phyloP scores from a whole-genome alignment of 371 early-diverging fungal species.

The Apophysomyces variabilis region DNA sequence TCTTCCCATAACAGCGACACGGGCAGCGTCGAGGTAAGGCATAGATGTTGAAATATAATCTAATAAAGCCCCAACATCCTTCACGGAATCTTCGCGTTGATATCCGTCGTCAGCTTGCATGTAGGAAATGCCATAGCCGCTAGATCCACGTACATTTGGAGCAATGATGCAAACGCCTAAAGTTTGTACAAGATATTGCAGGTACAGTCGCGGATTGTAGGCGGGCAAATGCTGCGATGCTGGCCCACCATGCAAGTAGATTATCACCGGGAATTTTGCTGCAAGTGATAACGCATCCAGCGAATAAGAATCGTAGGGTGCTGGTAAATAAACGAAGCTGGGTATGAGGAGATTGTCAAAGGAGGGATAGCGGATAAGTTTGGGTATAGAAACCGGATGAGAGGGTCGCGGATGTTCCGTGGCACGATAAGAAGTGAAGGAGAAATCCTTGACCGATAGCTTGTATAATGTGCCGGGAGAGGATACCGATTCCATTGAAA shows the following conservation, averaged over 20 bases:
- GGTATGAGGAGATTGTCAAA: slow-evolving; percentile 13
- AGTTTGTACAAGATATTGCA: slow-evolving; percentile 24
- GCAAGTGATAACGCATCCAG: neutral
- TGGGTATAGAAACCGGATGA: neutral
- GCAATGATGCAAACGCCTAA: slow-evolving; percentile 24
- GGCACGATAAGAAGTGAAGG: neutral
- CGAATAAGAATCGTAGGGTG: neutral
- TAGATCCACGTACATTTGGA: slow-evolving; percentile 31
- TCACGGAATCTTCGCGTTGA: slow-evolving; percentile 29
- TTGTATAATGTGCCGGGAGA: slow-evolving; percentile 12
- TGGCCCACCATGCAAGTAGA: slow-evolving; percentile 31
- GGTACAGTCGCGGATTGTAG: slow-evolving; percentile 25
- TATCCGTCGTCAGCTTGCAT: slow-evolving; percentile 24
- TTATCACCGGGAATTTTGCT: slow-evolving; percentile 25
- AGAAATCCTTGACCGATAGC: slow-evolving; percentile 1
- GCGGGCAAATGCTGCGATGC: slow-evolving; percentile 24
- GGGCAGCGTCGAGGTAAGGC: slow-evolving; percentile 16
- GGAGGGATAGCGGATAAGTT: neutral
- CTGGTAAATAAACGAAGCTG: slow-evolving; percentile 25
- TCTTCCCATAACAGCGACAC: slow-evolving; percentile 28
- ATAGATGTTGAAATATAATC: slow-evolving; percentile 19
- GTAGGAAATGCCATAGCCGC: slow-evolving; percentile 24
- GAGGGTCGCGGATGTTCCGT: neutral
- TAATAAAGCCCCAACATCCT: slow-evolving; percentile 26
- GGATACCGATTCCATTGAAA: slow-evolving; percentile 13